A percentile compares a stretch with the other conserved stretches of the same genome.
Evolutionary conservation across 345 rosid genomes (phyloP).

Genomic region (Rhodomyrtus tomentosa): DNA sequence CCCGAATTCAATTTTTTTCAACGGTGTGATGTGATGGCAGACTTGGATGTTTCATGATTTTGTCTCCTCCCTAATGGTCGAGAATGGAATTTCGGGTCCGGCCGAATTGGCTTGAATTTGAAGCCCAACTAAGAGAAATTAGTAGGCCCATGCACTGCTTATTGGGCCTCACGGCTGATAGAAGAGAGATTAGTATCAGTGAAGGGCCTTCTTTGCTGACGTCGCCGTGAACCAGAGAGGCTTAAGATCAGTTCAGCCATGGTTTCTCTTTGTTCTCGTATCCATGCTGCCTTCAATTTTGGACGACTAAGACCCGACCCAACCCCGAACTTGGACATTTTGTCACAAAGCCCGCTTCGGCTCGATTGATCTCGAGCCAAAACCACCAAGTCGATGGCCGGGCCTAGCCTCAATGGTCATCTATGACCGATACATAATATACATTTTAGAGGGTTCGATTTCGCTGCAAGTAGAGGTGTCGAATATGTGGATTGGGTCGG

Average conservation of each 20-base stretch:
- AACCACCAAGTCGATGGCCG: background rate
- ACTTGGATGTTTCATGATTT: background rate
- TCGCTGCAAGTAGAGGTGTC: too few species aligned
- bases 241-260: background rate
- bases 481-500: too few species aligned
- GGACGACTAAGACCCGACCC: background rate
- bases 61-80: background rate
- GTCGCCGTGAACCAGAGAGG: background rate
- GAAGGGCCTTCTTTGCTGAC: background rate
- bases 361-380: background rate
- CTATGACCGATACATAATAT: background rate
- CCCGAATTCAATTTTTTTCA: background rate
- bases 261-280: background rate
- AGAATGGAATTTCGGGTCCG: background rate
- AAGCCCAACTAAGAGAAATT: background rate
- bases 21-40: background rate
- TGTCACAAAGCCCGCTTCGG: background rate
- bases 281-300: background rate
- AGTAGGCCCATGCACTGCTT: background rate
- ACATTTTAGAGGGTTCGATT: too few species aligned
- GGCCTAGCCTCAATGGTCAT: rapidly evolving
- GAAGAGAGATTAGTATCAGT: background rate
- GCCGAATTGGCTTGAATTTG: background rate
- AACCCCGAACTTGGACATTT: background rate
- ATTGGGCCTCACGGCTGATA: background rate